A percentile compares a stretch with the other conserved stretches of the same genome.
Evolutionary conservation across 208 protist genomes (phyloP).

Genomic region (Crithidia thermophila): DNA sequence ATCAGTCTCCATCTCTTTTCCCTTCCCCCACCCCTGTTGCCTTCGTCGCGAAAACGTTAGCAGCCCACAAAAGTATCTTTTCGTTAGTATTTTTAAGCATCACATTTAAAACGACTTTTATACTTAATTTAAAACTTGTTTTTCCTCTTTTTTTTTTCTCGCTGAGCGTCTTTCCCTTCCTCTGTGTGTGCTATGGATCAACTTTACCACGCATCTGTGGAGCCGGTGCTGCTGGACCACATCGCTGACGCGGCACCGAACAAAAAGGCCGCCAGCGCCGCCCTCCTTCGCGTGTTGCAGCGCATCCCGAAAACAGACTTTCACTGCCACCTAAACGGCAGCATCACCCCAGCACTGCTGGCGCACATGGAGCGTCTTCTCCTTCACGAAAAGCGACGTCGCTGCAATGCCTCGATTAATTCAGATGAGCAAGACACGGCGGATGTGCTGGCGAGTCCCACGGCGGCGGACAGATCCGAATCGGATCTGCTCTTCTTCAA

Average conservation of each 20-base stretch:
- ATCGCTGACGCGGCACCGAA: background rate
- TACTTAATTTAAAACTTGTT: background rate
- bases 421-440: background rate
- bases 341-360: constrained; percentile 60
- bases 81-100: background rate
- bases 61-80: too few relatives aligned
- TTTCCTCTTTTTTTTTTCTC: background rate
- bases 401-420: background rate
- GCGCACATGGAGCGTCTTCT: constrained; percentile 51
- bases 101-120: too few relatives aligned
- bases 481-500: constrained; percentile 28
- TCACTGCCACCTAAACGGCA: constrained; percentile 83
- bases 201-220: constrained; percentile 4
- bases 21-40: too few relatives aligned
- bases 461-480: background rate
- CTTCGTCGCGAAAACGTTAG: too few relatives aligned
- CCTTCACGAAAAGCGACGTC: constrained; percentile 5
- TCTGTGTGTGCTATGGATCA: background rate
- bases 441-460: background rate
- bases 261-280: background rate
- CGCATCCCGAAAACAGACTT: constrained; percentile 68
- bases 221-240: background rate
- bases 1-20: too few relatives aligned
- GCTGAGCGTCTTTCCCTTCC: background rate
- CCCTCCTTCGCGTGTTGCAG: constrained; percentile 17